Base-by-base conservation (phyloP, 2,329 filamentous ascomycete genomes). In the Penicillium sp. region DNA sequence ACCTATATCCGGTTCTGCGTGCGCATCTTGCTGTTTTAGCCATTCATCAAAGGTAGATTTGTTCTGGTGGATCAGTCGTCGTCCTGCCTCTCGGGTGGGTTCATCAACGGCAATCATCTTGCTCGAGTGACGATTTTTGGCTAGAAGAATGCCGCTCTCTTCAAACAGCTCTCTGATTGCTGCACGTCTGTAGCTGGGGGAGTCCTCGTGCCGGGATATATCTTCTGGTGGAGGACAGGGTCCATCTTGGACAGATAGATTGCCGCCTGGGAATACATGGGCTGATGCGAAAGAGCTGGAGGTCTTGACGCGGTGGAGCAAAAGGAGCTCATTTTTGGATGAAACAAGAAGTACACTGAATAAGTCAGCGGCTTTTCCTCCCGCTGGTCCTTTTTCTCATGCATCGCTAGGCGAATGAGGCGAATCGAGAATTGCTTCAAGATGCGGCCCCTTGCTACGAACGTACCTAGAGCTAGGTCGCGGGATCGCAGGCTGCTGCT, bases 161-260 rank as follows among this genome's bases (percentile, higher is more conserved):
- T 99, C 94, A 68, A 97, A 97, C 0, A 91, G 91, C 78, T 97
- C 94, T 6, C 94, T 82, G 22, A 97, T 85, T 0, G 92, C 94
- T 5, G 88, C 92, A 34, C 90, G 75, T n/a, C 92, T 81, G 68
- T 97, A 97, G 3, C 85, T 82, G 0, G 79, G 76, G 1, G 86
- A 86, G 69, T 97, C 92, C 10, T 79, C 72, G 65, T 97, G 92
- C 11, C 87, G 77, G 9, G 74, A 76, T 0, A 78, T 72, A 27
- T 84, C 78, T 14, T 80, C 79, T 0, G 74, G 67, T 0, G 74
- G 73, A 1, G 84, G 80, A 11, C 81, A 76, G 18, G 72, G 64
- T 31, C 90, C 92, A 64, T 97, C 93, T 66, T 96, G 91, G 18
- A 83, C 83, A 0, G 83, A 73, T 11, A 91, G 88, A 21, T 96